Evolutionary conservation across 228 moss, liverwort and hornwort species (phyloP).

Genomic region (Sphagnum magellanicum): DNA sequence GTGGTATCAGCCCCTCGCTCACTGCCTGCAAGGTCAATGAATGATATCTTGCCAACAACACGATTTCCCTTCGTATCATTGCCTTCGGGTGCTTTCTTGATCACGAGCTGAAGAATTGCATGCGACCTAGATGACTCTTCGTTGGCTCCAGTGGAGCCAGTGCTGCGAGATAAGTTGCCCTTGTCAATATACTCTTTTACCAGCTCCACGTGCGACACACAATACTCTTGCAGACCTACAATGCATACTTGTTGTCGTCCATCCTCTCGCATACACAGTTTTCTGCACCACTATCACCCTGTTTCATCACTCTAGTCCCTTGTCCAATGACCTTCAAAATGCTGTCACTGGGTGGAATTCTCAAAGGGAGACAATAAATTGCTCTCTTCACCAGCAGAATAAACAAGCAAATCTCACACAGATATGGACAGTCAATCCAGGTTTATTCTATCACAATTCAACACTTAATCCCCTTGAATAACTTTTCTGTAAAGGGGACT

Average conservation of each 20-base stretch:
- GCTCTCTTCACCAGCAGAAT: no score
- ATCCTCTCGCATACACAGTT: conserved; percentile 99
- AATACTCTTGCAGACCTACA: conserved; percentile 94
- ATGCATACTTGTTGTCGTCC: conserved; percentile 99
- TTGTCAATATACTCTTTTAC: conserved; percentile 98
- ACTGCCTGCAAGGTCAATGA: conserved; percentile 99
- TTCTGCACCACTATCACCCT: conserved; percentile 38
- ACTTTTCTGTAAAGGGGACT: no score
- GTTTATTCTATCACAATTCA: no score
- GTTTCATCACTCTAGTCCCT: not conserved
- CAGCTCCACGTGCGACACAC: conserved; percentile 90
- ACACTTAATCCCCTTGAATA: no score
- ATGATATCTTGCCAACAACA: conserved; percentile 84
- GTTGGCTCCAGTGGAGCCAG: conserved; percentile 97
- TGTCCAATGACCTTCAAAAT: no score
- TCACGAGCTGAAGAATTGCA: conserved; percentile 93
- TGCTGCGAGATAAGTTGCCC: conserved; percentile 92
- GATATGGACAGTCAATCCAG: no score
- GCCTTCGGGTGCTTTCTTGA: conserved; percentile 86
- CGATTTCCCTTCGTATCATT: conserved; percentile 51
- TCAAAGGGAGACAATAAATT: no score
- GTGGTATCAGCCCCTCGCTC: conserved; percentile 99
- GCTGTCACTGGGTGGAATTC: no score
- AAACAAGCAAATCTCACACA: no score
- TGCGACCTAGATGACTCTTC: conserved; percentile 99